Base-by-base conservation (phyloP, 2,329 filamentous ascomycete species). In the Trichoderma aggressivum region DNA sequence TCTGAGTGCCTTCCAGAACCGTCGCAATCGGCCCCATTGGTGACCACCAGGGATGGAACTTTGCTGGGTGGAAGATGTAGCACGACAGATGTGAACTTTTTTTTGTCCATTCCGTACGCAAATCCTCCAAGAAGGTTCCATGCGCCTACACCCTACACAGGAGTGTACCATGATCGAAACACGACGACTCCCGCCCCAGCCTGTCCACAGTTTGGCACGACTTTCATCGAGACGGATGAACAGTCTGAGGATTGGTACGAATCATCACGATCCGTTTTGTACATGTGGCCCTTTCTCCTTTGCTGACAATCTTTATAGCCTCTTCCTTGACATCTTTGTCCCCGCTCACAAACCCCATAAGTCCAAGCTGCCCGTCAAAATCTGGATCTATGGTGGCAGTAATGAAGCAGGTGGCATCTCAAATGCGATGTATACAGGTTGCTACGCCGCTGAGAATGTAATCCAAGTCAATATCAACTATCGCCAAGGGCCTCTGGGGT, bases 371-470 rank as follows among this genome's bases (percentile, higher is more conserved):
- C 74, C 72, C 18, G 73, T 75, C 69, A 75, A 75, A 24, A 72
- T 75, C n/a, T 75, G 70, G 66, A 43, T 70, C 3, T 71, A 74
- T 56, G 74, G 73, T 14, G 74, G 74, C 16, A 60, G 43, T 21
- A 68, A 75, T 12, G 36, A 60, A 1, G 67, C 39, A 1, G 74
- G 74, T 3, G 65, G 64, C 16, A 64, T 74, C 5, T 60, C 68
- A 0, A 70, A 74, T 53, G 67, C 70, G 7, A 70, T 75, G 4
- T 73, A 75, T 26, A 64, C 74, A 21, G 74, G 63, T 3, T 77
- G 75, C 59, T 74, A 75, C 70, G 60, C 74, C 1, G 75, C 75
- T 1, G 77, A 64, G 3, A 78, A 80, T 81, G 71, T 74, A 16
- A 80, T 75, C 3, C 53, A 73, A 8, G 72, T 75, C 4, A 28